phyloP scores from a whole-genome alignment of 441 rosid genomes.

The Arabidopsis lyrata region DNA sequence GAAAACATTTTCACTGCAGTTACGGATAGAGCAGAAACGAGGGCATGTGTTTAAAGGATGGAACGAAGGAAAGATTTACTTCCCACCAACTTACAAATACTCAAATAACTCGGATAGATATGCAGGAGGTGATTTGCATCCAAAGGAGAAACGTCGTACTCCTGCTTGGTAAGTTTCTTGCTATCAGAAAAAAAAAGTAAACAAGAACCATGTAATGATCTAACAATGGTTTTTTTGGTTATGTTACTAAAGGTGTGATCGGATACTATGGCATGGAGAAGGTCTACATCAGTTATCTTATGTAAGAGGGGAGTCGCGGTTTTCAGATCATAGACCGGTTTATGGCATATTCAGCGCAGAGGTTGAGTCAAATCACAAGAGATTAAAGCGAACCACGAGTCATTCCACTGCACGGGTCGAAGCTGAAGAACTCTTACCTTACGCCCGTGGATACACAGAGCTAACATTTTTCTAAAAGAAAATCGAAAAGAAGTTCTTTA shows the following conservation, averaged over 20 bases:
- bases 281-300: slow-evolving; percentile 87
- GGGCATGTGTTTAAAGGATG: slow-evolving; percentile 91
- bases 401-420: slow-evolving; percentile 69
- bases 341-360: slow-evolving; percentile 83
- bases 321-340: slow-evolving; percentile 97
- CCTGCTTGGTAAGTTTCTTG: slow-evolving; percentile 84
- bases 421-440: slow-evolving; percentile 92
- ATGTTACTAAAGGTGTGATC: slow-evolving; percentile 75
- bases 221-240: slow-evolving; percentile 2
- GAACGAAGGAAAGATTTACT: slow-evolving; percentile 95
- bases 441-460: slow-evolving; percentile 79
- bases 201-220: slow-evolving; percentile 14
- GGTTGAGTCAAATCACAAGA: slow-evolving; percentile 77
- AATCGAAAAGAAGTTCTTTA: slow-evolving; percentile 38
- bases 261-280: slow-evolving; percentile 94
- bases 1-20: slow-evolving; percentile 51
- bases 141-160: slow-evolving; percentile 94
- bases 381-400: slow-evolving; percentile 70
- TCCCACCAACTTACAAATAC: slow-evolving; percentile 98
- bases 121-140: slow-evolving; percentile 87
- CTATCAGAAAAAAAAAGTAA: slow-evolving; percentile 16
- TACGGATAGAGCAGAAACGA: slow-evolving; percentile 86
- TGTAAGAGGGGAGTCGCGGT: slow-evolving; percentile 93
- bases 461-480: slow-evolving; percentile 71
- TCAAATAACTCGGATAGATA: slow-evolving; percentile 93